Conservation (phyloP, 805 yeast genomes). For the Ogataea pignaliae region DNA sequence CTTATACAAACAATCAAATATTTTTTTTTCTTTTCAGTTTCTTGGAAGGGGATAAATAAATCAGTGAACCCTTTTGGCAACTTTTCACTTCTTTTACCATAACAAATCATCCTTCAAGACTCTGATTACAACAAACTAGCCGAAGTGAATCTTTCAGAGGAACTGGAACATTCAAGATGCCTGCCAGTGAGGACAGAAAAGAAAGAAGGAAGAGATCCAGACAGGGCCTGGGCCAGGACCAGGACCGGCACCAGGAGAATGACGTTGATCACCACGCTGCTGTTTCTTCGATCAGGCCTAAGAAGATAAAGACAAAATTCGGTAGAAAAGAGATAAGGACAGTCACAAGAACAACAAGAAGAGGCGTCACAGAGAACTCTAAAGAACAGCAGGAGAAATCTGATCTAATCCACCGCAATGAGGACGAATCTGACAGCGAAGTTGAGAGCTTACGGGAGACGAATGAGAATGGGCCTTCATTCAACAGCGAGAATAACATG, state of each 20-base stretch:
- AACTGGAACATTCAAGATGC: background rate
- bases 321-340: conserved; percentile 63
- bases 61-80: too few relatives aligned
- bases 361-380: conserved; percentile 25
- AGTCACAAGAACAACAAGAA: conserved; percentile 51
- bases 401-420: conserved; percentile 7
- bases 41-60: too few relatives aligned
- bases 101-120: too few relatives aligned
- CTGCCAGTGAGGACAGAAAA: conserved; percentile 10
- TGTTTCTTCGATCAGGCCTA: conserved; percentile 2
- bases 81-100: too few relatives aligned
- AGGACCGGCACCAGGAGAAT: too few relatives aligned
- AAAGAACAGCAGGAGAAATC: conserved; percentile 6
- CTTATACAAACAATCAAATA: background rate
- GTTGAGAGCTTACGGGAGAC: conserved; percentile 25
- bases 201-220: conserved; percentile 11
- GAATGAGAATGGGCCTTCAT: conserved; percentile 20
- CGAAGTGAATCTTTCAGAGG: too few relatives aligned
- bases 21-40: background rate
- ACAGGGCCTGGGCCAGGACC: too few relatives aligned
- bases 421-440: conserved; percentile 27
- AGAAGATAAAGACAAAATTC: conserved; percentile 26
- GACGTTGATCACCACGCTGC: background rate
- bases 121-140: too few relatives aligned
- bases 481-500: conserved; percentile 17